Base-by-base conservation (phyloP, 805 yeast genomes). In the Lipomyces starkeyi region DNA sequence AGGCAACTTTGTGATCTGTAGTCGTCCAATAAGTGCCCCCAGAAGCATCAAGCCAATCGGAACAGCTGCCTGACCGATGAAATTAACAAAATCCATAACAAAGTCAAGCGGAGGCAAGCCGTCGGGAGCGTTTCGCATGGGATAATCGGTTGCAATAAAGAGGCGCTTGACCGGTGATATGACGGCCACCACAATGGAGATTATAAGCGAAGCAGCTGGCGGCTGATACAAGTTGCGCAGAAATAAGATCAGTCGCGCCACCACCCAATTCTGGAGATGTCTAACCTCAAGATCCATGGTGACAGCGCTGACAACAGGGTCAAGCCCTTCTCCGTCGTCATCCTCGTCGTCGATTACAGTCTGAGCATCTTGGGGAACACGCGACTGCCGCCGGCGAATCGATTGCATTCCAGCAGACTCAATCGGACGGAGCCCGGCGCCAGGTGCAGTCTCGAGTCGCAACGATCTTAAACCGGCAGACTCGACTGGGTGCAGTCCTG, bases 21-120 rank as follows among this genome's bases (percentile, higher is more conserved):
- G 82, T 59, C 97, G 81, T 0, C 97, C 90, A 55, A 94, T 86
- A 1, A 97, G 92, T 20, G 94, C 97, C 1, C 98, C 98, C 35
- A 94, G 78, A 67, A 94, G 75, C 58, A 91, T 77, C 68, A 94
- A 80, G 0, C 98, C 98, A 66, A 91, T 78, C 0, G 98, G 98
- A 43, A 94, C 97, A 61, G 91, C 87, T 0, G 97, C 97, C 34
- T 87, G 87, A 0, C 97, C 97, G 7, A 94, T 81, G 76, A 94
- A 94, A 1, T 85, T 76, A 0, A 94, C 83, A 71, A 88, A 86
- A 76, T 94, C 97, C 87, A 94, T 90, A 4, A 93, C 65, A 71
- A 93, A 93, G 47, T 91, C 91, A 37, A 94, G 81, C 0, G 96
- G 93, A 0, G 98, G 98, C 65, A 83, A 82, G 0, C 83, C 82